phyloP scores from a whole-genome alignment of 1,284 basidiomycete genomes.

The Abortiporus biennis region DNA sequence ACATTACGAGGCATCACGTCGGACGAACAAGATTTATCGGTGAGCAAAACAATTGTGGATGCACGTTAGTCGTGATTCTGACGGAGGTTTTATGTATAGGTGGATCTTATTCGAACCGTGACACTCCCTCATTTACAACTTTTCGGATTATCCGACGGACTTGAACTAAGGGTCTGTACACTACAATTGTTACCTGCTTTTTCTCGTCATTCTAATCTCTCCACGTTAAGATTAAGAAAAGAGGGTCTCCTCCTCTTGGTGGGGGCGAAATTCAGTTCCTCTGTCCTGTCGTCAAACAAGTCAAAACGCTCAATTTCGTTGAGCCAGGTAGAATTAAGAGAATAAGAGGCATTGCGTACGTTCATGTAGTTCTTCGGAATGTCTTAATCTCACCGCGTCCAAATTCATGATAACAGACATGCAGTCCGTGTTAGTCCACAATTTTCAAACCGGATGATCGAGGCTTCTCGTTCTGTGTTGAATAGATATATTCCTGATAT shows the following conservation, averaged over 20 bases:
- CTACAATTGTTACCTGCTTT: neutral
- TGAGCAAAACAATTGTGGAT: too few relatives aligned
- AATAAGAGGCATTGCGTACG: constrained; percentile 93
- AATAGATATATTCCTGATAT: constrained; percentile 98
- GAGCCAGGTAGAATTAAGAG: constrained; percentile 89
- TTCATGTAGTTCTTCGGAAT: constrained; percentile 17
- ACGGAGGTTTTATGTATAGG: constrained; percentile 37
- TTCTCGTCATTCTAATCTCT: neutral
- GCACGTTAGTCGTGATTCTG: neutral
- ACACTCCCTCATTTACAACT: constrained; percentile 88
- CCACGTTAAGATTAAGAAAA: constrained; percentile 74
- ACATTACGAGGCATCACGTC: constrained; percentile 90
- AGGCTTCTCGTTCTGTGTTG: constrained; percentile 84
- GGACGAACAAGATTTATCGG: constrained; percentile 84
- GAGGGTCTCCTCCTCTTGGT: constrained; percentile 87
- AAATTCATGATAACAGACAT: constrained; percentile 47
- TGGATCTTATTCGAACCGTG: constrained; percentile 88
- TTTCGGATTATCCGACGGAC: constrained; percentile 83
- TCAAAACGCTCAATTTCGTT: constrained; percentile 89
- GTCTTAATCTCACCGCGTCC: too few relatives aligned
- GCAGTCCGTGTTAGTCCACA: constrained; percentile 95
- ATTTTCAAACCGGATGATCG: constrained; percentile 97
- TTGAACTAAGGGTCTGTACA: constrained; percentile 72
- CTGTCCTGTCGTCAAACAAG: constrained; percentile 87
- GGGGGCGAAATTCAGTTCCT: constrained; percentile 92